These are phyloP conservation scores for Starmerella tilneyi DNA, from an alignment of 805 yeast species.

Conservation along the genomic window DNA sequence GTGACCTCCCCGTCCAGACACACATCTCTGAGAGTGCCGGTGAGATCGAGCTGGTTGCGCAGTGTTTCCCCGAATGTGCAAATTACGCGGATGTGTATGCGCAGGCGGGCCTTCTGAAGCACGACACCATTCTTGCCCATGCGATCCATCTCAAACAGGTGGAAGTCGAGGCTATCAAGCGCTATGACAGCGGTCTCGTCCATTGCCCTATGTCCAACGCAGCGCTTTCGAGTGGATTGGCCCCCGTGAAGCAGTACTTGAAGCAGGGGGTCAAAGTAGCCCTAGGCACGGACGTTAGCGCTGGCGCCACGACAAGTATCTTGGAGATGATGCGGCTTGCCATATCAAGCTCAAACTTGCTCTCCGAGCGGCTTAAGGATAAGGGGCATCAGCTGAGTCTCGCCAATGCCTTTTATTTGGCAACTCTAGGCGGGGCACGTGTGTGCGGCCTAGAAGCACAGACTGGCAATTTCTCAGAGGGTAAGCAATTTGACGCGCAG, in stretches of 20 bases:
- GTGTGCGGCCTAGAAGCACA: slow-evolving; percentile 48
- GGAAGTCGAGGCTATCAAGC: slow-evolving; percentile 51
- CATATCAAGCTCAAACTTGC: slow-evolving; percentile 56
- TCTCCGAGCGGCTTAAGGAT: slow-evolving; percentile 46
- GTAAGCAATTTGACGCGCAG: slow-evolving; percentile 79
- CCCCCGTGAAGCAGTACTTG: slow-evolving; percentile 62
- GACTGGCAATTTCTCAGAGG: slow-evolving; percentile 63
- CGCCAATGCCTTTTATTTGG: slow-evolving; percentile 65
- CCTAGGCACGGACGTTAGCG: slow-evolving; percentile 71
- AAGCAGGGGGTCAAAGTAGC: slow-evolving; percentile 62
- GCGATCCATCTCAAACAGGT: slow-evolving; percentile 62
- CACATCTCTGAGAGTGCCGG: slow-evolving; percentile 74
- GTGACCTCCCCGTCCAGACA: slow-evolving; percentile 65
- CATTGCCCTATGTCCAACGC: slow-evolving; percentile 94
- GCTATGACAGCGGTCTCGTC: slow-evolving; percentile 57
- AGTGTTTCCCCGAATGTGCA: slow-evolving; percentile 59
- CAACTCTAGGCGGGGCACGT: slow-evolving; percentile 83
- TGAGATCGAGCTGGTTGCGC: slow-evolving; percentile 65
- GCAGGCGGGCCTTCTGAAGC: slow-evolving; percentile 46
- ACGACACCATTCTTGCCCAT: slow-evolving; percentile 75
- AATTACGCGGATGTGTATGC: slow-evolving; percentile 73
- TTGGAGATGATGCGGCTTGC: slow-evolving; percentile 61
- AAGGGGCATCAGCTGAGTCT: slow-evolving; percentile 43
- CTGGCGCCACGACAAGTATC: slow-evolving; percentile 61
- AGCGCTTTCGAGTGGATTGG: slow-evolving; percentile 81